Base-by-base conservation (phyloP, 2,329 filamentous ascomycete species). In the Fusarium albidum region DNA sequence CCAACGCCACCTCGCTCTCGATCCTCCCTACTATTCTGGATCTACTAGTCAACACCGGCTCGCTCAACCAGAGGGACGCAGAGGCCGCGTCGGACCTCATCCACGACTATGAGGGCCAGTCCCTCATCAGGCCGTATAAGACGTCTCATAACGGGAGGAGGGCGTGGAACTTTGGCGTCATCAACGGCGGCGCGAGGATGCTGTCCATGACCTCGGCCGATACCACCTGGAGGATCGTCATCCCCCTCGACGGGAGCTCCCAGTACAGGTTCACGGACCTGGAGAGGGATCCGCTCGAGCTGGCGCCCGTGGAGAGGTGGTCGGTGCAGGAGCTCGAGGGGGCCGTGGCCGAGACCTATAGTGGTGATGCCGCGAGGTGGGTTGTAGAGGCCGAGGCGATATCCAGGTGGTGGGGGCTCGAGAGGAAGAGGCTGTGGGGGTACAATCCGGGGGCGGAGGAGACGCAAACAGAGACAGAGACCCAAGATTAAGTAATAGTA, bases 1-100 rank as follows among this genome's bases (percentile, higher is more conserved):
- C 67, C 33, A 65, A 69, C 26, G 69, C 69, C 8, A 68, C 69
- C 1, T 70, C 70, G 1, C 49, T 69, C 12, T 70, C 69, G 13
- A 70, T 74, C 17, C 61, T 74, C 3, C 71, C 71, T 0, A 73
- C 71, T 0, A 70, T 74, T n/a, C 65, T 74, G 28, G 71, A 74
- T 12, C 57, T 74, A 0, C 70, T 74, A 10, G 57, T 69, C 15
- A 70, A 72, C 41, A 72, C 68, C 0, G 67, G 61, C 9, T 73
- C 71, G 1, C 66, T 74, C 9, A 63, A 66, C 39, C 42, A 62
- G 11, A 55, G 59, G n/a, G 66, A 68, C 29, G 57, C 47, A 4
- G 37, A 51, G 6, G 67, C 67, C 2, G 70, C 70, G 1, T 52
- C 47, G 1, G 68, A 71, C 18, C 55, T 74, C 3, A 54, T 66